Evolutionary conservation across 1,139 yeast genomes (phyloP).

Genomic region (Tardiomyces depauwii): DNA sequence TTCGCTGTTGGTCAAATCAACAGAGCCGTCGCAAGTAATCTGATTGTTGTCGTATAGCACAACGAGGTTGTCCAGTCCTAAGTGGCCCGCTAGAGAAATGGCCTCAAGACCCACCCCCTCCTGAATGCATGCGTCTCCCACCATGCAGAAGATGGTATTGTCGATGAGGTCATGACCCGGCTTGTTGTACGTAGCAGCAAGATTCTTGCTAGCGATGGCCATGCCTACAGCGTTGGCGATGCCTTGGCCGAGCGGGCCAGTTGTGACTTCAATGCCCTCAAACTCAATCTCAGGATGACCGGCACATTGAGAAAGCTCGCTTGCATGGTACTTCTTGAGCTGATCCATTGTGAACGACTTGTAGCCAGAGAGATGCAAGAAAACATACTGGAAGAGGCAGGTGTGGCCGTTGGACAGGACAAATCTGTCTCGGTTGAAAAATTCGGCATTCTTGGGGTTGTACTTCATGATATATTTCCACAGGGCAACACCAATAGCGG

Average conservation of each 20-base stretch:
- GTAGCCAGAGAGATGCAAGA: conserved; percentile 27
- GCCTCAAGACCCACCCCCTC: conserved; percentile 32
- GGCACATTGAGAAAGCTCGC: conserved; percentile 18
- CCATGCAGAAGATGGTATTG: conserved; percentile 23
- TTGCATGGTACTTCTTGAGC: conserved; percentile 21
- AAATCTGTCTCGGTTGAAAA: conserved; percentile 28
- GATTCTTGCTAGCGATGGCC: conserved; percentile 28
- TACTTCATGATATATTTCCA: conserved; percentile 26
- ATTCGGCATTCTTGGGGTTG: conserved; percentile 24
- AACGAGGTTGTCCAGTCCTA: conserved; percentile 25
- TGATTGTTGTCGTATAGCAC: conserved; percentile 30
- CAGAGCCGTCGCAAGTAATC: conserved; percentile 29
- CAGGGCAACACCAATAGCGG: conserved; percentile 28
- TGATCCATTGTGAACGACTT: conserved; percentile 23
- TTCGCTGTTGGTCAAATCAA: conserved; percentile 25
- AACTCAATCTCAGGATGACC: conserved; percentile 32
- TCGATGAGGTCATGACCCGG: conserved; percentile 23
- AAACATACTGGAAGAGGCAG: conserved; percentile 25
- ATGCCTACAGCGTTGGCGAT: conserved; percentile 30
- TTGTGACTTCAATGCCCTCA: conserved; percentile 30
- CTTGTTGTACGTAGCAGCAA: conserved; percentile 26
- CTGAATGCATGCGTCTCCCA: conserved; percentile 33
- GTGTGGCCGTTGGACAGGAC: conserved; percentile 31
- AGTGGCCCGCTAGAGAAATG: conserved; percentile 29
- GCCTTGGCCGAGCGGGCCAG: conserved; percentile 34